These are phyloP conservation scores for Chrysoporthe puriensis DNA, from an alignment of 2,329 filamentous ascomycete genomes.

Conservation along the genomic window DNA sequence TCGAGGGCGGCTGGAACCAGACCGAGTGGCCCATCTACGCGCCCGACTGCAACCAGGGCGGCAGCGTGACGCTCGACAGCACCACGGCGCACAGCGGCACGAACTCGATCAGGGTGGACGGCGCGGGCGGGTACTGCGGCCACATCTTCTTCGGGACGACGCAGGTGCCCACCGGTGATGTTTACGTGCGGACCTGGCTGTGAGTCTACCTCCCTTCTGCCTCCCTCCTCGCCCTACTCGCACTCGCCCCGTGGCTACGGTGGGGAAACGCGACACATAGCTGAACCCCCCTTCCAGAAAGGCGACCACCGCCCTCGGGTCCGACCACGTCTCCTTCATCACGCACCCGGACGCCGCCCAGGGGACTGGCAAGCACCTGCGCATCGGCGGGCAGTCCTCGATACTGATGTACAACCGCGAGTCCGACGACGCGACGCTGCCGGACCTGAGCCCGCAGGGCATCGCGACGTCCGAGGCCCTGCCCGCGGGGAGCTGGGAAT, in stretches of 20 bases:
- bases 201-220: conserved; percentile 42
- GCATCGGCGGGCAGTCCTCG: conserved; percentile 62
- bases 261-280: too few species aligned
- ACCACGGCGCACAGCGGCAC: conserved; percentile 59
- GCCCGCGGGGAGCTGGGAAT: conserved; percentile 56
- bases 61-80: conserved; percentile 59
- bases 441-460: conserved; percentile 62
- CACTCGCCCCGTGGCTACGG: too few species aligned
- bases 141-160: conserved; percentile 66
- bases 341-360: conserved; percentile 64
- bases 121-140: conserved; percentile 58
- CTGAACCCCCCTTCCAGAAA: conserved; percentile 45
- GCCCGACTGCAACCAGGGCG: conserved; percentile 62
- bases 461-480: conserved; percentile 58
- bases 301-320: conserved; percentile 59
- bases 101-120: conserved; percentile 57
- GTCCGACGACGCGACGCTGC: conserved; percentile 64
- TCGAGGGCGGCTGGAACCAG: conserved; percentile 62
- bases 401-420: conserved; percentile 70
- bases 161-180: conserved; percentile 57
- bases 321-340: conserved; percentile 65
- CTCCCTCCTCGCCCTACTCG: conserved; percentile 5
- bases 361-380: conserved; percentile 60
- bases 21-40: conserved; percentile 63
- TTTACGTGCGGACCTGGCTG: conserved; percentile 61